A percentile compares a stretch with the other conserved stretches of the same genome.
Conservation (phyloP, 192 early-diverging fungal species). For the Umbelopsis ramanniana region DNA sequence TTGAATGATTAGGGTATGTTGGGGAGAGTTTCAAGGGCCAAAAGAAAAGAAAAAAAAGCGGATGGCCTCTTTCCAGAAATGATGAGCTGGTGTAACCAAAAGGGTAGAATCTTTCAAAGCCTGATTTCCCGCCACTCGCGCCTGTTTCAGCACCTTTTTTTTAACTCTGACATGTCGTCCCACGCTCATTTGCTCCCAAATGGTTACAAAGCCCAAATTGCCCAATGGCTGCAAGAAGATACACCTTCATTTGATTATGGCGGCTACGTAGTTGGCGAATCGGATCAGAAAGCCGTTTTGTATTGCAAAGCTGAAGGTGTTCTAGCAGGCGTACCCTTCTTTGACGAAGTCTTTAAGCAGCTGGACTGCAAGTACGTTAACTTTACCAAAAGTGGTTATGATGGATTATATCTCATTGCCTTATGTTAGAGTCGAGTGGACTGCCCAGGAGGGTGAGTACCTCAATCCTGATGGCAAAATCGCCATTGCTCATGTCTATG, state of each 20-base stretch:
- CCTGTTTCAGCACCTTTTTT: neutral
- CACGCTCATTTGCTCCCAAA: constrained; percentile 76
- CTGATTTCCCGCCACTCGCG: neutral
- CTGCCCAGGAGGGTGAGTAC: constrained; percentile 75
- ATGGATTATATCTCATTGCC: constrained; percentile 10
- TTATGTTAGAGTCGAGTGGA: constrained; percentile 80
- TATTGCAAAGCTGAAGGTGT: constrained; percentile 90
- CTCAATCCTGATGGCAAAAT: constrained; percentile 68
- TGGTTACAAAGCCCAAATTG: constrained; percentile 72
- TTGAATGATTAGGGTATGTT: constrained; percentile 18
- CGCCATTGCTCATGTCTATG: constrained; percentile 80
- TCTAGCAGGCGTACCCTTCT: constrained; percentile 94
- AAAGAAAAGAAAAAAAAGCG: constrained; percentile 11
- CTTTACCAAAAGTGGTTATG: constrained; percentile 5
- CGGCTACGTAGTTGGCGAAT: constrained; percentile 94
- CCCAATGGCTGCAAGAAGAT: constrained; percentile 92
- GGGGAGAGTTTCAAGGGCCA: constrained; percentile 10
- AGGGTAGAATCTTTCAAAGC: neutral
- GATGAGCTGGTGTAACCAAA: constrained; percentile 11
- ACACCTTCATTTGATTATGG: constrained; percentile 98
- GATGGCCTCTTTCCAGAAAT: constrained; percentile 14
- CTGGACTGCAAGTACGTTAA: constrained; percentile 77
- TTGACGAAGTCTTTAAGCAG: constrained; percentile 93
- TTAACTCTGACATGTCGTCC: constrained; percentile 35
- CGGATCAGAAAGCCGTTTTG: constrained; percentile 78